Evolutionary conservation across 1,284 basidiomycete species (phyloP), one percentile per base, ranked within the genome.

Genomic region (Melampsora larici-populina): DNA sequence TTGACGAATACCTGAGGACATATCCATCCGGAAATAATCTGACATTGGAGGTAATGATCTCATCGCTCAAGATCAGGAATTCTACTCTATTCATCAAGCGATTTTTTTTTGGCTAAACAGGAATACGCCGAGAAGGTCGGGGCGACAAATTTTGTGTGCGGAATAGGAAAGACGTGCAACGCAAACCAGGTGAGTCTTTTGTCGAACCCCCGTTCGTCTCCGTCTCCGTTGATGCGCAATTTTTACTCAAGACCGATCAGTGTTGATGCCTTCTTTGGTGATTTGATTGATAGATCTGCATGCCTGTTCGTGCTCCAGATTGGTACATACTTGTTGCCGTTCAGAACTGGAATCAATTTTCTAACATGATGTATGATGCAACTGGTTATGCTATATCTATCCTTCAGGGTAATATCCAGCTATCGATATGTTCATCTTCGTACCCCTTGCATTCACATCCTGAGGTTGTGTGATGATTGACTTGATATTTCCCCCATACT

Each of bases 291-390:
- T 21, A 77, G 75, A 77, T 77, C 48, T 77, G 75, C 26, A 21
- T 64, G 67, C 75, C 75, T 33, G 75, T 77, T 63, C 58, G 58
- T 40, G 75, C 65, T 49, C 66, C 36, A 15, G 75, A 77, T 64
- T 77, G 75, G 75, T 77, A 77, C 43, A 64, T 77, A 18, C 67
- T 77, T 55, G 75, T 77, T 13, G 75, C 75, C 18, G 29, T 55
- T 49, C 75, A 77, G 46, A 77, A 77, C 62, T 77, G 75, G 75
- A 77, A 77, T 48, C 43, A 40, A 11, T 64, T 70, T 49, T 31
- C 13, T 24, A 77, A 77, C 48, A 43, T 68, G 24, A 60, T 77
- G 33, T 77, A 70, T 49, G 49, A 70, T 24, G 75, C 67, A 48
- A 77, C 67, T 13, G 75, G 49, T 29, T 77, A 49, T 46, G 75